Evolutionary conservation across 2,329 filamentous ascomycete species (phyloP), one percentile per base, ranked within the genome.

Genomic region (Aspergillus novoparasiticus): DNA sequence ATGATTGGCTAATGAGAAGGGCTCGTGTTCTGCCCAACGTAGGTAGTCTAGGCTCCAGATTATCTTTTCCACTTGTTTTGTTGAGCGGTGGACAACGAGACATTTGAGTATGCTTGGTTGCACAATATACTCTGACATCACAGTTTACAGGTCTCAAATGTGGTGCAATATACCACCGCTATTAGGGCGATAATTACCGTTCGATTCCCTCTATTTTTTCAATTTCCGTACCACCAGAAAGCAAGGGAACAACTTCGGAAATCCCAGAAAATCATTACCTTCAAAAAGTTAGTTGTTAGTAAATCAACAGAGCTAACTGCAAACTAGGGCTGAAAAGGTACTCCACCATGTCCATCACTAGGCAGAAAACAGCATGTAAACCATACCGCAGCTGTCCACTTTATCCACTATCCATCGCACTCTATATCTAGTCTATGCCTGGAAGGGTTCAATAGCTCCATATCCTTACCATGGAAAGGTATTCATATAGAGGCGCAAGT

Each of bases 1-100:
- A 51, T 46, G 61, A 67, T 68, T 66, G 66, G 64, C 59, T 59
- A 51, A n/a, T 34, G 48, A 57, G 9, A 34, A 26, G 34, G 30
- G 26, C 39, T n/a, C 45, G 43, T 36, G 54, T 48, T 59, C 60
- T 65, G 66, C 64, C 66, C 63, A 67, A 67, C 30, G 57, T 11
- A 4, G 32, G 11, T 39, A 19, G 36, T 59, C 58, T 61, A 48
- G 59, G 60, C 57, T 53, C 46, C 57, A 53, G 53, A 50, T 58
- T 48, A 51, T 54, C 50, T 57, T 59, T 57, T 59, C 43, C 34
- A 36, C 21, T 39, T 19, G 14, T 55, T 55, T 19, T 34, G 36
- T 26, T n/a, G 32, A 32, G 30, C 43, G 23, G 23, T 58, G 16
- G 57, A 46, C 28, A 51, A 30, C 58, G 59, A 53, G 21, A 21